phyloP scores from a whole-genome alignment of 2,329 filamentous ascomycete genomes.

The Aspergillus tubingensis region DNA sequence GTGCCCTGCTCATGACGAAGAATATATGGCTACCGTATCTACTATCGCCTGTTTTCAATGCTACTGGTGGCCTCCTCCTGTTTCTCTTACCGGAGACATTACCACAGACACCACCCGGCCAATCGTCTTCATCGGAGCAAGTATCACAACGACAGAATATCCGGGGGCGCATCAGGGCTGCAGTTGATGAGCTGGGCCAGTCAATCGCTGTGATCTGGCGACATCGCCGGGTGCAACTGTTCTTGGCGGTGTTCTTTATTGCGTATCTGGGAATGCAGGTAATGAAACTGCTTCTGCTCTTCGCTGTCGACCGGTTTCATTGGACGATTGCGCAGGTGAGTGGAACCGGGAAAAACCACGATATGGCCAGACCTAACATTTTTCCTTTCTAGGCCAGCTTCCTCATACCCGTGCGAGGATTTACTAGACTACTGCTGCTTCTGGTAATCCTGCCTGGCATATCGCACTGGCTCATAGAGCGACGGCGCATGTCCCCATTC shows the following conservation, averaged over 20 bases:
- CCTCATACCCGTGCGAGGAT: background rate
- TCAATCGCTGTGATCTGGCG: background rate
- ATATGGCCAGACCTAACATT: background rate
- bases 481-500: background rate
- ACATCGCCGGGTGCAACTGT: background rate
- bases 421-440: background rate
- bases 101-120: background rate
- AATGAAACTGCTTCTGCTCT: background rate
- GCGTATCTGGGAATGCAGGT: background rate
- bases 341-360: background rate
- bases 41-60: background rate
- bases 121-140: background rate
- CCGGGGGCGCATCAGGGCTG: background rate
- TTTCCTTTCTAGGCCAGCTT: background rate
- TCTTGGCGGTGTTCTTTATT: background rate
- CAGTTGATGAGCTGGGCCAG: background rate
- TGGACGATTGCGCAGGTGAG: background rate
- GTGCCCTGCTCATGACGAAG: conserved; percentile 30
- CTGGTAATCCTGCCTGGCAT: background rate
- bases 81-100: conserved; percentile 26
- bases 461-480: background rate
- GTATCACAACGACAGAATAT: background rate
- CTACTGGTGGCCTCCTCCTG: background rate
- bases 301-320: background rate
- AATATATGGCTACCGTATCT: conserved; percentile 27